Evolutionary conservation across 345 rosid genomes (phyloP).

Genomic region (Gossypium mustelinum): DNA sequence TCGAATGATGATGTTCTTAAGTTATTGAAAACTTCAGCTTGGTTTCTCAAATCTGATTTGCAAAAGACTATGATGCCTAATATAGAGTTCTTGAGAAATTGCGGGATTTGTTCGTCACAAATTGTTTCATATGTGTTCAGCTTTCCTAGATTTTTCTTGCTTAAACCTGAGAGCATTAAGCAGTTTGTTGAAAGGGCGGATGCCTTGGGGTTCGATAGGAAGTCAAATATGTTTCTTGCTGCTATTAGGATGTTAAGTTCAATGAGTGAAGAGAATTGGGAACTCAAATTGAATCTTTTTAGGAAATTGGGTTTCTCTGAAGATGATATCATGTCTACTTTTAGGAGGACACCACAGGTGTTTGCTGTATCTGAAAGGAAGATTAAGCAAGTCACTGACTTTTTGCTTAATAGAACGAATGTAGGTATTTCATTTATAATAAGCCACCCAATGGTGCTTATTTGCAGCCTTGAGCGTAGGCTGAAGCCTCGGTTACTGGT

Average conservation of each 20-base stretch:
- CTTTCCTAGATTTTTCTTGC: slow-evolving; percentile 24
- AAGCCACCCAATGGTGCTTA: slow-evolving; percentile 22
- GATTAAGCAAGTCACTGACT: slow-evolving; percentile 16
- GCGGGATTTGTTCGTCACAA: slow-evolving; percentile 23
- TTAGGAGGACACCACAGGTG: slow-evolving; percentile 30
- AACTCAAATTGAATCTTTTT: slow-evolving; percentile 29
- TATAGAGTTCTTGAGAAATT: slow-evolving; percentile 19
- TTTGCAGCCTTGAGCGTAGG: slow-evolving; percentile 26
- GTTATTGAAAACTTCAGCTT: slow-evolving; percentile 13
- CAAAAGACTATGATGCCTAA: slow-evolving; percentile 31
- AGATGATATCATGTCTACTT: slow-evolving; percentile 20
- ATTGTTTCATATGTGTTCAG: slow-evolving; percentile 17
- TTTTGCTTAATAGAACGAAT: slow-evolving; percentile 6
- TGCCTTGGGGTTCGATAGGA: slow-evolving; percentile 29
- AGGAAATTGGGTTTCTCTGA: slow-evolving; percentile 30
- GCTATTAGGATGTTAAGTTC: slow-evolving; percentile 29
- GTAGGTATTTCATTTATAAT: slow-evolving; percentile 22
- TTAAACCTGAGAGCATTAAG: slow-evolving; percentile 19
- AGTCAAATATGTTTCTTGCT: slow-evolving; percentile 25
- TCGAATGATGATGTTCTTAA: slow-evolving; percentile 15
- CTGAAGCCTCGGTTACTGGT: slow-evolving; percentile 28
- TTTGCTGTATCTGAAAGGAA: slow-evolving; percentile 31
- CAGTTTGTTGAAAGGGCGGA: slow-evolving; percentile 26
- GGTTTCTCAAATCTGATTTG: slow-evolving; percentile 27
- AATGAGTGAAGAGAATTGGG: slow-evolving; percentile 29